Base-by-base conservation (phyloP, 75 land plant genomes). In the Pseudotsuga menziesii region DNA sequence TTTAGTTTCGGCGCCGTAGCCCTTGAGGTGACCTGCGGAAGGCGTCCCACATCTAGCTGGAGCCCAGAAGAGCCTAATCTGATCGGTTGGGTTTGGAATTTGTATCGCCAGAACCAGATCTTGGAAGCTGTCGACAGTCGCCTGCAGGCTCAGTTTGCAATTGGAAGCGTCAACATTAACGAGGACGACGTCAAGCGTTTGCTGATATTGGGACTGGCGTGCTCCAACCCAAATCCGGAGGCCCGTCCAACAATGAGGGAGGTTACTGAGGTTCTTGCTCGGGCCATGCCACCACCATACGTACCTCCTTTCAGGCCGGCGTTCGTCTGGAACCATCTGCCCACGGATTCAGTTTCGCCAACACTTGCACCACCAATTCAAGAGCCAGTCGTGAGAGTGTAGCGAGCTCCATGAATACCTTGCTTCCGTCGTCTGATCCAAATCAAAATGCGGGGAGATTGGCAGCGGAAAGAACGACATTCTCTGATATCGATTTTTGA, bases 11-110 rank as follows among this genome's bases (percentile, higher is more conserved):
- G 90, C 2, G 76, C 80, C 4, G 90, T 88, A 3, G 80, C 78
- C 19, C 74, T 88, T 4, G 90, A 88, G 58, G 63, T 88, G 19
- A 78, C 88, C n/a, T 75, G 78, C 57, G 90, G 90, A 12, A 57
- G 90, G 29, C 76, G 85, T 73, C 85, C 93, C 4, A 13, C 22
- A 19, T 54, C 66, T 23, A 57, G 3, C 70, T n/a, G n/a, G n/a
- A 25, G 3, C 12, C 84, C 82, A 36, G 92, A 32, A 3, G 81
- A 90, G 13, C 15, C 61, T 13, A 77, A 87, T 63, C 60, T 91
- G 80, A 80, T 93, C 7, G 94, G 91, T 57, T 81, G 88, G 88
- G 90, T 88, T 72, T 82, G 94, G 86, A 75, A 80, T 12, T 22
- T 80, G 32, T 79, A 80, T 22, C 72, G 54, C 16, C 80, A 74